These are phyloP conservation scores for Chlorella sorokiniana DNA, from an alignment of 139 green algal species.

Conservation along the genomic window DNA sequence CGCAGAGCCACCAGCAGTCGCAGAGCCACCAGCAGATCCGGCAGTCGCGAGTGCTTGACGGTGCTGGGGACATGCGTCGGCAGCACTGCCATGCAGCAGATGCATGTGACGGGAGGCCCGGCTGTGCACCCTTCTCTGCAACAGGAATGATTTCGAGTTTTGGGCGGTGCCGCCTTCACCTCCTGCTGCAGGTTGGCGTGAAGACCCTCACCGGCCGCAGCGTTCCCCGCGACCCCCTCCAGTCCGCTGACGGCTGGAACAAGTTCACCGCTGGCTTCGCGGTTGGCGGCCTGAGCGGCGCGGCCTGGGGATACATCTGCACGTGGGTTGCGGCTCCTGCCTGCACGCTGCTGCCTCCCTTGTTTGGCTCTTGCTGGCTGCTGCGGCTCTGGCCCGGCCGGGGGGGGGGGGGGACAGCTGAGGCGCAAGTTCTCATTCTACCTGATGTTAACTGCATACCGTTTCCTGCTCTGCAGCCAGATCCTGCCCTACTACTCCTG, in stretches of 20 bases:
- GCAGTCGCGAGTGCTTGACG: background rate
- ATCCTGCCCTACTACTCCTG: slow-evolving; percentile 83
- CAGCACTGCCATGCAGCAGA: too few species aligned
- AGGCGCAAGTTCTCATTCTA: background rate
- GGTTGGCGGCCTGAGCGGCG: slow-evolving; percentile 90
- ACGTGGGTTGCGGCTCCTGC: slow-evolving; percentile 56
- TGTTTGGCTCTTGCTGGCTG: background rate
- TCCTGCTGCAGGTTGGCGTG: slow-evolving; percentile 59
- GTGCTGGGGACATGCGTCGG: too few species aligned
- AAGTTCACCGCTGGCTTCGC: slow-evolving; percentile 90
- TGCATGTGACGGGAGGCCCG: too few species aligned
- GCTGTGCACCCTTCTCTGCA: too few species aligned
- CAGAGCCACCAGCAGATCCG: background rate
- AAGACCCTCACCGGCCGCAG: slow-evolving; percentile 91
- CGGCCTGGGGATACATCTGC: slow-evolving; percentile 88
- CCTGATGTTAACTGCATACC: background rate
- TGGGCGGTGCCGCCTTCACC: too few species aligned
- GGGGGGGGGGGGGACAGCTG: too few species aligned
- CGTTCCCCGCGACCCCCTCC: slow-evolving; percentile 70
- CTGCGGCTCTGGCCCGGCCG: too few species aligned
- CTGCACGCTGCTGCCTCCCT: background rate
- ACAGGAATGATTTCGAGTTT: too few species aligned
- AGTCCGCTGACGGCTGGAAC: slow-evolving; percentile 77
- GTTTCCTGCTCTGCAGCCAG: slow-evolving; percentile 43
- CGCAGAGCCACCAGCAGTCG: background rate